Evolutionary conservation across 2,329 filamentous ascomycete genomes (phyloP).

Genomic region (Fusarium gaditjirri): DNA sequence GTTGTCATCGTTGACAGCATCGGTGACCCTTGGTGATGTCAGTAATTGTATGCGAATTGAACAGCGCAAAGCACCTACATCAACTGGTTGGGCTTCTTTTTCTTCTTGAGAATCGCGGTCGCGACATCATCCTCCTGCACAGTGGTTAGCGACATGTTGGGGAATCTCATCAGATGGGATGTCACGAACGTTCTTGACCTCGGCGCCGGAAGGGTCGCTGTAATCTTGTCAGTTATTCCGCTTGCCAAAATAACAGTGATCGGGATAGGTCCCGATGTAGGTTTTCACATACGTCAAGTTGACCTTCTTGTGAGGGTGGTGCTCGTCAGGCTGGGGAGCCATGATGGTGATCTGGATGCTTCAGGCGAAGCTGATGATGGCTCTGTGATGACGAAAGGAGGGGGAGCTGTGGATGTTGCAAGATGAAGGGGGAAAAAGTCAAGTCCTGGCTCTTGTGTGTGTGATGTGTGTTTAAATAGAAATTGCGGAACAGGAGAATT

Average conservation of each 20-base stretch:
- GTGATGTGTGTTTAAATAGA: conserved; percentile 4
- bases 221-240: conserved; percentile 50
- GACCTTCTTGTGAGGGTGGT: conserved; percentile 73
- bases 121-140: conserved; percentile 85
- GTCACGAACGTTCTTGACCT: conserved; percentile 80
- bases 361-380: conserved; percentile 43
- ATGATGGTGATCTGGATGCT: conserved; percentile 63
- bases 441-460: conserved; percentile 27
- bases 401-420: conserved; percentile 31
- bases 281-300: conserved; percentile 75
- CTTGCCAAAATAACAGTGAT: background rate
- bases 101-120: conserved; percentile 99
- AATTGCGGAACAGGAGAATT: background rate
- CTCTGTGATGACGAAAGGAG: conserved; percentile 41
- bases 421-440: conserved; percentile 27
- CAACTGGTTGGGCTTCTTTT: conserved; percentile 99
- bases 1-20: conserved; percentile 99
- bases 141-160: conserved; percentile 49
- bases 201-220: conserved; percentile 90
- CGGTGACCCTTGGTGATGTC: conserved; percentile 79
- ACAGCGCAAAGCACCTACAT: conserved; percentile 71
- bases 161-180: conserved; percentile 27
- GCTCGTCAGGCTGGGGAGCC: conserved; percentile 74
- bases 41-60: conserved; percentile 31
- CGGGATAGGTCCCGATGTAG: background rate